Base-by-base conservation (phyloP, 164 flowering plant genomes). In the Echeveria elegans region DNA sequence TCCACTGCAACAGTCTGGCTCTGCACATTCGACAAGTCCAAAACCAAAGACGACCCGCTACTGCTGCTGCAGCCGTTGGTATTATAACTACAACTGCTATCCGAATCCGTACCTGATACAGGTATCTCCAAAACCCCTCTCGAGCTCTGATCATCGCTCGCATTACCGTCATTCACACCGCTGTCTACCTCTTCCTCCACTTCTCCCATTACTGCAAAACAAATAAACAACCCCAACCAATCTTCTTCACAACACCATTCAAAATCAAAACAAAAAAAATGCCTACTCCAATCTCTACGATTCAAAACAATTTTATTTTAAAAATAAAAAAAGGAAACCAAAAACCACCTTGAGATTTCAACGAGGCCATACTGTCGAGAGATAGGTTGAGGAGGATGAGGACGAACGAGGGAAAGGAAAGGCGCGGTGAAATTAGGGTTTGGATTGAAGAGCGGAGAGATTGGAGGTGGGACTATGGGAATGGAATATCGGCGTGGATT, bases 71-170 rank as follows among this genome's bases (percentile, higher is more conserved):
- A 77, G 63, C 68, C 37, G 43, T 80, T 72, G 67, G 78, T 4
- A 56, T 28, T 56, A 2, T 26, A 73, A 65, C 78, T 78, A 72
- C 81, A 76, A 31, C 80, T 80, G 68, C 66, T 66, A 62, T 88
- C 86, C 0, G 83, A 83, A 29, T 77, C 84, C 4, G 71, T 48
- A 5, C 84, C 80, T 28, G 62, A 6, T 45, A 81, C 31, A 1
- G 82, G 82, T 48, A 74, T 74, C 60, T 88, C 91, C 47, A 88
- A 47, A 2, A 88, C 88, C 6, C 86, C 79, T 71, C 89, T 77
- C 0, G 95, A 88, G 15, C 65, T 11, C 0, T 77, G 61, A 7
- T 75, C 80, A 9, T 77, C 71, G 24, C 6, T 31, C 8, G 6
- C 66, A 32, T 40, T 29, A 1, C 66, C 45, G 19, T 40, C 45